These are phyloP conservation scores for Pezicula radicicola DNA, from an alignment of 2,329 filamentous ascomycete species.

Conservation along the genomic window DNA sequence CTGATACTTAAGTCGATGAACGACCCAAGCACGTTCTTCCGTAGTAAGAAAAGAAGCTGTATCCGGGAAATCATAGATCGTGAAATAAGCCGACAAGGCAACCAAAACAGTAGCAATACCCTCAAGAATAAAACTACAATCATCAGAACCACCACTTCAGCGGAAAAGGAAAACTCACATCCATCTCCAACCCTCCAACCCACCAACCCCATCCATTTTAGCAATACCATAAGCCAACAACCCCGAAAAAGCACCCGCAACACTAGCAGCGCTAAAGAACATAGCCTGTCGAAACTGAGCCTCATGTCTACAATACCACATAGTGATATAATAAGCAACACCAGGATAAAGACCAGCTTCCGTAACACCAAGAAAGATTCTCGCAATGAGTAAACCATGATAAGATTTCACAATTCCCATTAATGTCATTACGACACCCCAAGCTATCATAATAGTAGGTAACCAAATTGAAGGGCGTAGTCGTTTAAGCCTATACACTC, in stretches of 20 bases:
- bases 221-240: constrained; percentile 41
- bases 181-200: constrained; percentile 44
- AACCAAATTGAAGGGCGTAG: constrained; percentile 62
- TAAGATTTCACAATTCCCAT: constrained; percentile 67
- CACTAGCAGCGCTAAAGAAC: constrained; percentile 33
- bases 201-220: constrained; percentile 42
- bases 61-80: constrained; percentile 44
- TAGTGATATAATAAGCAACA: constrained; percentile 46
- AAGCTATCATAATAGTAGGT: constrained; percentile 59
- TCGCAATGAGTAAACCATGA: constrained; percentile 50
- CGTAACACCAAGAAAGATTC: constrained; percentile 21
- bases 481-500: constrained; percentile 43
- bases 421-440: constrained; percentile 65
- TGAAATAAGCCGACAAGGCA: constrained; percentile 35
- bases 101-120: constrained; percentile 39
- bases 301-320: constrained; percentile 55
- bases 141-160: not conserved
- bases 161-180: constrained; percentile 15
- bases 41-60: constrained; percentile 37
- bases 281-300: constrained; percentile 43
- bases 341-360: constrained; percentile 28
- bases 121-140: constrained; percentile 45
- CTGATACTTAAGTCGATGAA: constrained; percentile 22
- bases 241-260: constrained; percentile 42
- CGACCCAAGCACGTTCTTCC: constrained; percentile 29